A percentile compares a stretch with the other conserved stretches of the same genome.
Evolutionary conservation across 2,329 filamentous ascomycete species (phyloP).

Genomic region (Periglandula ipomoeae): DNA sequence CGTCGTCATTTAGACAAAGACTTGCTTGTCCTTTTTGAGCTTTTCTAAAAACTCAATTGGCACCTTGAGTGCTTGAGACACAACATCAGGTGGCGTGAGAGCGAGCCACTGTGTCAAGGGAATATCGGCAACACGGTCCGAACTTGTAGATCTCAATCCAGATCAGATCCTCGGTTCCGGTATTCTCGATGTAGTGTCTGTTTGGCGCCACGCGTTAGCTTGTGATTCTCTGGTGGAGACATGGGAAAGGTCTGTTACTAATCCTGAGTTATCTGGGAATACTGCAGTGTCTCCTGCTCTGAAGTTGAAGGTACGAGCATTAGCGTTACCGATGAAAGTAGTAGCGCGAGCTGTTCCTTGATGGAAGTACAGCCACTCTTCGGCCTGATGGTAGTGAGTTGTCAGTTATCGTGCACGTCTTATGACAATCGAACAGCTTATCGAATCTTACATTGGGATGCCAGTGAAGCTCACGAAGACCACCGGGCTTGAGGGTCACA

Average conservation of each 20-base stretch:
- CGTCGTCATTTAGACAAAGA: slow-evolving; percentile 25
- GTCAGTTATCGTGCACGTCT: neutral
- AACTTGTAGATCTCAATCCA: slow-evolving; percentile 65
- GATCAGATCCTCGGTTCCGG: slow-evolving; percentile 52
- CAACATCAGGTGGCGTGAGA: slow-evolving; percentile 53
- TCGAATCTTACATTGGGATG: slow-evolving; percentile 60
- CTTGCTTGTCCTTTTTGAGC: slow-evolving; percentile 56
- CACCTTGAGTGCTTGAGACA: slow-evolving; percentile 51
- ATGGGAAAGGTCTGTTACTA: slow-evolving; percentile 12
- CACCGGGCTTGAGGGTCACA: slow-evolving; percentile 54
- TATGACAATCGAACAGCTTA: no score
- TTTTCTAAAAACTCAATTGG: slow-evolving; percentile 44
- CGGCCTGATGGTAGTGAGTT: slow-evolving; percentile 32
- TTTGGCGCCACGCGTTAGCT: neutral
- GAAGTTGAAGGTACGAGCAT: slow-evolving; percentile 59
- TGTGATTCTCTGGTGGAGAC: neutral
- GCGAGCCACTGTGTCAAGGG: slow-evolving; percentile 61
- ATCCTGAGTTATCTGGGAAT: slow-evolving; percentile 56
- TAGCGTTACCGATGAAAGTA: slow-evolving; percentile 52
- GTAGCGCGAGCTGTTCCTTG: slow-evolving; percentile 52
- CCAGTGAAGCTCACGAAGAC: slow-evolving; percentile 59
- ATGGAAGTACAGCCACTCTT: slow-evolving; percentile 67
- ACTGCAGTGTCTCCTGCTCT: slow-evolving; percentile 57
- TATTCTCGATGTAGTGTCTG: slow-evolving; percentile 62
- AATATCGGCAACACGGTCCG: slow-evolving; percentile 57